Conservation (phyloP, 441 rosid genomes). For the Cnidoscolus chayamansa region DNA sequence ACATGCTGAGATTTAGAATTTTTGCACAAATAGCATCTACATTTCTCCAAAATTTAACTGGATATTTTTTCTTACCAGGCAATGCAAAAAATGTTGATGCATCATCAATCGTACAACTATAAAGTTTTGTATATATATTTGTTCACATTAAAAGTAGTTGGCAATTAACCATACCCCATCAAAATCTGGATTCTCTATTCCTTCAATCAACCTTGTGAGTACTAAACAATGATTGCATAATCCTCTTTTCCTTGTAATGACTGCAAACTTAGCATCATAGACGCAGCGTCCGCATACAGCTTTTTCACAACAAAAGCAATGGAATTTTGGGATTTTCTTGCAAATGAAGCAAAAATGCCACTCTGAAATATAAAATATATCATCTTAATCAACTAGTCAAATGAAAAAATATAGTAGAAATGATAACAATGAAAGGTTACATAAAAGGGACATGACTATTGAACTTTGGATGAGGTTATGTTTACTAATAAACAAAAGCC, state of each 20-base stretch:
- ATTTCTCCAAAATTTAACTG: not conserved
- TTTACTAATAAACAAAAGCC: not conserved
- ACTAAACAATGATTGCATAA: conserved; percentile 38
- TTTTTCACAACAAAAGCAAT: conserved; percentile 42
- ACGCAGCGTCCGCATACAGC: conserved; percentile 39
- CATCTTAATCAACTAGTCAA: not conserved
- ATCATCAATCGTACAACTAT: not conserved
- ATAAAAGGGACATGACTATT: not conserved
- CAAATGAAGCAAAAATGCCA: conserved; percentile 48
- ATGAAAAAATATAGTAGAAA: not conserved
- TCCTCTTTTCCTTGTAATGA: conserved; percentile 30
- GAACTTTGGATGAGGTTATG: not conserved
- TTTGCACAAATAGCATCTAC: not conserved
- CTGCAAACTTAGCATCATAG: conserved; percentile 25
- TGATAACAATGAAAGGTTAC: not conserved
- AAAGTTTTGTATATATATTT: not conserved
- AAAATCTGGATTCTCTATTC: conserved; percentile 26
- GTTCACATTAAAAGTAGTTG: not conserved
- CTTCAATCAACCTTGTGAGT: conserved; percentile 28
- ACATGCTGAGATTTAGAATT: not conserved
- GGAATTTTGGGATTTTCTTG: conserved; percentile 24
- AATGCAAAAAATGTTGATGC: conserved; percentile 3
- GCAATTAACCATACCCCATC: conserved; percentile 30
- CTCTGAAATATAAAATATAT: conserved; percentile 29
- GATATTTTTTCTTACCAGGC: not conserved